Evolutionary conservation across 1,284 basidiomycete species (phyloP), one percentile per base, ranked within the genome.

Genomic region (Ceratobasidium theobromae): DNA sequence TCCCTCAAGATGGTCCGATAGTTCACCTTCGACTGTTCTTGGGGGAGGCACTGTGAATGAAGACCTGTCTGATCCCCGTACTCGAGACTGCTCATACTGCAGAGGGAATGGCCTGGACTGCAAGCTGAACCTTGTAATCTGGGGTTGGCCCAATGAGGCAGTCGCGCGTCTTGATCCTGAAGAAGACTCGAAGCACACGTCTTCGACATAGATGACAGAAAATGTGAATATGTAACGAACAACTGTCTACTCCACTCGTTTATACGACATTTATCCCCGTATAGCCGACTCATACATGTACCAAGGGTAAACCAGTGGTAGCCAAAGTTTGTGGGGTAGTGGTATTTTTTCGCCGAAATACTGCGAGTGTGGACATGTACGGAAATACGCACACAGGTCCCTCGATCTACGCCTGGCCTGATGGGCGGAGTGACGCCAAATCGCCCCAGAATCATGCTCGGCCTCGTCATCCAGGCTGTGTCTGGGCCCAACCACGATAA

Each of bases 351-450:
- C n/a, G n/a, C n/a, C n/a, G n/a, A n/a, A n/a, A n/a, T n/a, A n/a
- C n/a, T n/a, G 23, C n/a, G 11, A 6, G 14, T 4, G 27, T 3
- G 11, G n/a, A 46, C 3, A 33, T 25, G 41, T n/a, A 43, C 55
- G 55, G 45, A 40, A 58, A 21, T 35, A n/a, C 32, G 18, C 35
- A 16, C 35, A 23, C 18, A 28, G 43, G 18, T 35, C 55, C 55
- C 55, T 58, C 55, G 55, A 58, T 58, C 55, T 45, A 28, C 55
- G 32, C 32, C 28, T 16, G 28, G 12, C 23, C 28, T 58, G 55
- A 58, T 58, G 43, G 40, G 43, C 55, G 55, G 55, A 58, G 55
- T 58, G 55, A 58, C 55, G 55, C 25, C 55, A 58, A 30, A 48
- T 16, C 18, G 55, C 43, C 18, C 43, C 18, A 45, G 43, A 45